Evolutionary conservation across 2,329 filamentous ascomycete species (phyloP).

Genomic region (Aspergillus arachidicola): DNA sequence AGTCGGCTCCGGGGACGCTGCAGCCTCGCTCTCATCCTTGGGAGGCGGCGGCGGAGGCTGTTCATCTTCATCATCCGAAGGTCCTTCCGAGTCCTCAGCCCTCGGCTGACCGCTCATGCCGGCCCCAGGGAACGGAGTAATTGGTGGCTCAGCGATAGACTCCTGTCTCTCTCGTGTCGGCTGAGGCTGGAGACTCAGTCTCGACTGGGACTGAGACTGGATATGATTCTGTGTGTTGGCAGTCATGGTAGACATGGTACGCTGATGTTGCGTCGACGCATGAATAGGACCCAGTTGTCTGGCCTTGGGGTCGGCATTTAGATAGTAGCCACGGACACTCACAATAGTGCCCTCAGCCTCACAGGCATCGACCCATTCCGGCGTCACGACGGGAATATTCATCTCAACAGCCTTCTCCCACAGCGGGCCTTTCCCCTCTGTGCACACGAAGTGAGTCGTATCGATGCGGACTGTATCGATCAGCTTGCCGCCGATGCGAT

Average conservation of each 20-base stretch:
- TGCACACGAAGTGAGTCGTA: conserved; percentile 97
- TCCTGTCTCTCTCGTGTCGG: conserved; percentile 24
- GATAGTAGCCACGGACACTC: conserved; percentile 92
- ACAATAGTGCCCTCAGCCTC: conserved; percentile 90
- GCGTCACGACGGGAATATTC: conserved; percentile 95
- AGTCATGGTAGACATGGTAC: conserved; percentile 35
- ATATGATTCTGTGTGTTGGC: conserved; percentile 23
- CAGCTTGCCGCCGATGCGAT: conserved; percentile 89
- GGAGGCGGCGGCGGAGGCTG: conserved; percentile 31
- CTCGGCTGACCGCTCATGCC: conserved; percentile 31
- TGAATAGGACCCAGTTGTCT: conserved; percentile 51
- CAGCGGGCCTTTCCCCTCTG: conserved; percentile 80
- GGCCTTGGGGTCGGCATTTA: conserved; percentile 76
- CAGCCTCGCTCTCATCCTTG: conserved; percentile 16
- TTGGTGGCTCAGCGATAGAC: conserved; percentile 29
- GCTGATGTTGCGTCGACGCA: conserved; percentile 35
- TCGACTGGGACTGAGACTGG: conserved; percentile 20
- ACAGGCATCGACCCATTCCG: conserved; percentile 97
- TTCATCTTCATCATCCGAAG: conserved; percentile 29
- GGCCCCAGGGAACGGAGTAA: conserved; percentile 39
- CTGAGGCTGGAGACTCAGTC: conserved; percentile 27
- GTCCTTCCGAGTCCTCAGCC: conserved; percentile 30
- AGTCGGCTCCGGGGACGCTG: conserved; percentile 21
- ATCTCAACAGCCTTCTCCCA: conserved; percentile 98
- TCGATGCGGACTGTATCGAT: conserved; percentile 91